These are phyloP conservation scores for Linnemannia schmuckeri DNA, from an alignment of 192 early-diverging fungal genomes.

Conservation along the genomic window DNA sequence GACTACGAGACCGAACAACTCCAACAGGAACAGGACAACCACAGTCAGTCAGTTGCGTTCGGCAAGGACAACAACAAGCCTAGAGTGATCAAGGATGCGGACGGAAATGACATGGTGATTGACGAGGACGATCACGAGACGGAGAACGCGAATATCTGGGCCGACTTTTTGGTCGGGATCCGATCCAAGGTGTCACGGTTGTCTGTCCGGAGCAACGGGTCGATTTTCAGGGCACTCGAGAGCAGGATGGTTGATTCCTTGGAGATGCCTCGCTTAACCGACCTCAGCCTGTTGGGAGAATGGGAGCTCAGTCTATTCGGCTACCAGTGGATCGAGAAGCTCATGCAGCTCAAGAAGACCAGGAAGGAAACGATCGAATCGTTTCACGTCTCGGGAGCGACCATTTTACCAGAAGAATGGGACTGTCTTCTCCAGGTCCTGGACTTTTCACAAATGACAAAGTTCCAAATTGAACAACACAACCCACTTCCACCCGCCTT, in stretches of 20 bases:
- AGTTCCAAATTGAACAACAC: background rate
- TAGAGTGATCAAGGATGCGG: background rate
- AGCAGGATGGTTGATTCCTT: background rate
- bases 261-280: background rate
- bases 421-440: background rate
- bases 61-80: background rate
- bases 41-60: background rate
- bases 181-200: conserved; percentile 12
- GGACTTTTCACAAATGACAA: background rate
- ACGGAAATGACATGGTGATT: background rate
- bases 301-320: background rate
- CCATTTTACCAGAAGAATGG: background rate
- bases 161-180: conserved; percentile 17
- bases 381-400: background rate
- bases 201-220: background rate
- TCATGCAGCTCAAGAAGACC: conserved; percentile 9
- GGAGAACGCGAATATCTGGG: background rate
- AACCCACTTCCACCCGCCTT: background rate
- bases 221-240: conserved; percentile 1
- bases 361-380: background rate
- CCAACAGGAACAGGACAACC: background rate
- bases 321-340: conserved; percentile 11
- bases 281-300: background rate
- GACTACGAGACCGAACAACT: background rate
- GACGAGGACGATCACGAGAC: background rate